Conservation (phyloP, 1,284 basidiomycete species). For the Heterobasidion parviporum region DNA sequence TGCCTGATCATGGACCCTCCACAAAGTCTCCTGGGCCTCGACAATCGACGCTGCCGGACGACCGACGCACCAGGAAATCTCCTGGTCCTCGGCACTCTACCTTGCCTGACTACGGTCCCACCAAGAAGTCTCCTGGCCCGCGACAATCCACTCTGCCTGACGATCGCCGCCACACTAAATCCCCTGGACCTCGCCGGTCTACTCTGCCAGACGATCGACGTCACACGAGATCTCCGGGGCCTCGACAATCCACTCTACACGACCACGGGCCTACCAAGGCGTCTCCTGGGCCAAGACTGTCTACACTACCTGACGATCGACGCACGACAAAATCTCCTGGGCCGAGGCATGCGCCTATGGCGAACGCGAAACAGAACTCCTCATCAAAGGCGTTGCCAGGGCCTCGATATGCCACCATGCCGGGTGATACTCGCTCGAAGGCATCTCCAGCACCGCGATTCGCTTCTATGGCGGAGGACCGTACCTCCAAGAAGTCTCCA, state of each 20-base stretch:
- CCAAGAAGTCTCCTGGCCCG: background rate
- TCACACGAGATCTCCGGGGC: background rate
- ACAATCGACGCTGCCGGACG: background rate
- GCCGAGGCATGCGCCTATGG: background rate
- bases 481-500: background rate
- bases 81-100: background rate
- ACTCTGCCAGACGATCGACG: background rate
- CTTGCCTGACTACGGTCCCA: background rate
- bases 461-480: background rate
- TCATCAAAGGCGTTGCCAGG: background rate
- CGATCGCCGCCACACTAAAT: background rate
- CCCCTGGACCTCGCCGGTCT: background rate
- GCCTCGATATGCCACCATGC: background rate
- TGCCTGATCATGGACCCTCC: too few relatives aligned
- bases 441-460: background rate
- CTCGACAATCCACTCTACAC: background rate
- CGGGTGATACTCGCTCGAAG: background rate
- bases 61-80: background rate
- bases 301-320: background rate
- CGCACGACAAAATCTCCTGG: background rate
- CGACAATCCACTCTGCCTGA: slow-evolving; percentile 2
- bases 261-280: background rate
- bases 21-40: too few relatives aligned
- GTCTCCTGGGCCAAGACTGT: background rate
- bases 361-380: background rate